Evolutionary conservation across 352 stramenopile species (phyloP).

Genomic region (Phytophthora quininea): DNA sequence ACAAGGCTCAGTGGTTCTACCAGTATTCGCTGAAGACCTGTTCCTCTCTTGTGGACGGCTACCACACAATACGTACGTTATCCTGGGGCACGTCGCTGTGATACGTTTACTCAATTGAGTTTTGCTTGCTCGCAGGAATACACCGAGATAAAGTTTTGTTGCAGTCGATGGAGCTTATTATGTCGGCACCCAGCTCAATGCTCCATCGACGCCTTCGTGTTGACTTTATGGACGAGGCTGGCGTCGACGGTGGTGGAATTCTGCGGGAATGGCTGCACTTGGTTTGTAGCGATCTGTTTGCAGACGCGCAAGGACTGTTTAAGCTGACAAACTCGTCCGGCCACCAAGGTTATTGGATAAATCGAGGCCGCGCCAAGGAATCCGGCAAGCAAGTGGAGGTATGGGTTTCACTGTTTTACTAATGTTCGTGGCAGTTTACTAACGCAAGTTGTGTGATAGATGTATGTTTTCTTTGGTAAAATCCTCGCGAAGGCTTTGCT

Average conservation of each 20-base stretch:
- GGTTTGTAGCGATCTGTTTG: slow-evolving; percentile 69
- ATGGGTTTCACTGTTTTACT: neutral
- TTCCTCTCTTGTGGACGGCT: slow-evolving; percentile 57
- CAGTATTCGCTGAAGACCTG: slow-evolving; percentile 64
- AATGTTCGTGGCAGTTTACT: neutral
- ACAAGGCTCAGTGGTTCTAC: slow-evolving; percentile 77
- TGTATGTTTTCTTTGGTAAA: slow-evolving; percentile 85
- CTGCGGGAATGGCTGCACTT: slow-evolving; percentile 84
- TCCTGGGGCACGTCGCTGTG: neutral
- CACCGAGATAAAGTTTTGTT: slow-evolving; percentile 72
- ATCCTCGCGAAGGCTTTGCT: slow-evolving; percentile 72
- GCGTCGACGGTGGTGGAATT: slow-evolving; percentile 78
- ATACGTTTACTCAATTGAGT: too few relatives aligned
- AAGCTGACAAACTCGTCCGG: slow-evolving; percentile 42
- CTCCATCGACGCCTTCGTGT: slow-evolving; percentile 80
- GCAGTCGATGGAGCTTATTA: slow-evolving; percentile 68
- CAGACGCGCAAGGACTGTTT: slow-evolving; percentile 58
- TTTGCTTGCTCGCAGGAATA: slow-evolving; percentile 44
- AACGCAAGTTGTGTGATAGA: slow-evolving; percentile 33
- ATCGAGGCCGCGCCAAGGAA: slow-evolving; percentile 28
- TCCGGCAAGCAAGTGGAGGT: slow-evolving; percentile 51
- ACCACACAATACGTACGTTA: slow-evolving; percentile 71
- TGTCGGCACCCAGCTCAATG: slow-evolving; percentile 47
- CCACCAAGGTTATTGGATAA: slow-evolving; percentile 75
- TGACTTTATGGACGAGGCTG: slow-evolving; percentile 85